A percentile compares a stretch with the other conserved stretches of the same genome.
These are phyloP conservation scores for Ramaria rubella DNA, from an alignment of 768 basidiomycete species.

Conservation along the genomic window DNA sequence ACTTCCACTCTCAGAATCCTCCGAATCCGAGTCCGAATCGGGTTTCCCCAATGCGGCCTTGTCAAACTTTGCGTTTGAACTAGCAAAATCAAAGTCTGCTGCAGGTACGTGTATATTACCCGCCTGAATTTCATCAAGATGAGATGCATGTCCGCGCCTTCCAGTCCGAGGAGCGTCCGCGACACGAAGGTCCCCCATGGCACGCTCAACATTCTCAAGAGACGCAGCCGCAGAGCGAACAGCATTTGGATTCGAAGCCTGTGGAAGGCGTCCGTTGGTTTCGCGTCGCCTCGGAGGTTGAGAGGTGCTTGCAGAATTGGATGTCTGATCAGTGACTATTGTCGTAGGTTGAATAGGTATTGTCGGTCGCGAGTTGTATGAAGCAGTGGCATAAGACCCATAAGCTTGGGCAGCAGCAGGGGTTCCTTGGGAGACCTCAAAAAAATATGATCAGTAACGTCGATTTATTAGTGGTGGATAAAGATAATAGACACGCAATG, in stretches of 20 bases:
- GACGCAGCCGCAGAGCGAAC: constrained; percentile 15
- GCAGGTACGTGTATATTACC: constrained; percentile 51
- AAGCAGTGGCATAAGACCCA: constrained; percentile 27
- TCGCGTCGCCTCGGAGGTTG: constrained; percentile 26
- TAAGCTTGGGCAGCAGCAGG: constrained; percentile 29
- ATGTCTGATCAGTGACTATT: constrained; percentile 10
- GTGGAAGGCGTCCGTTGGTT: constrained; percentile 47
- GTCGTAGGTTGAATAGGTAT: constrained; percentile 20
- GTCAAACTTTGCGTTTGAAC: constrained; percentile 74
- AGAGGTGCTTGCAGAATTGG: constrained; percentile 20
- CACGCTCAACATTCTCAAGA: constrained; percentile 45
- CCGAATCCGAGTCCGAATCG: constrained; percentile 14
- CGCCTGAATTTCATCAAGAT: constrained; percentile 21
- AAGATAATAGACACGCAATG: constrained; percentile 19
- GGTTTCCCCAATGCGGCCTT: constrained; percentile 49
- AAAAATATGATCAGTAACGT: constrained; percentile 6
- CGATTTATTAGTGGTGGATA: constrained; percentile 35
- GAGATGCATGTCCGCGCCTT: constrained; percentile 33
- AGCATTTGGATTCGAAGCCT: constrained; percentile 18
- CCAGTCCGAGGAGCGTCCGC: constrained; percentile 28
- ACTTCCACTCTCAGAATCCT: constrained; percentile 21
- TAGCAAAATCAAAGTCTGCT: constrained; percentile 78
- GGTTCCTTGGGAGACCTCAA: constrained; percentile 40
- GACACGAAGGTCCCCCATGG: constrained; percentile 44
- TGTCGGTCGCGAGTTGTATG: constrained; percentile 19